phyloP scores from a whole-genome alignment of 352 stramenopile genomes.

The Halophytophthora batemanensis region DNA sequence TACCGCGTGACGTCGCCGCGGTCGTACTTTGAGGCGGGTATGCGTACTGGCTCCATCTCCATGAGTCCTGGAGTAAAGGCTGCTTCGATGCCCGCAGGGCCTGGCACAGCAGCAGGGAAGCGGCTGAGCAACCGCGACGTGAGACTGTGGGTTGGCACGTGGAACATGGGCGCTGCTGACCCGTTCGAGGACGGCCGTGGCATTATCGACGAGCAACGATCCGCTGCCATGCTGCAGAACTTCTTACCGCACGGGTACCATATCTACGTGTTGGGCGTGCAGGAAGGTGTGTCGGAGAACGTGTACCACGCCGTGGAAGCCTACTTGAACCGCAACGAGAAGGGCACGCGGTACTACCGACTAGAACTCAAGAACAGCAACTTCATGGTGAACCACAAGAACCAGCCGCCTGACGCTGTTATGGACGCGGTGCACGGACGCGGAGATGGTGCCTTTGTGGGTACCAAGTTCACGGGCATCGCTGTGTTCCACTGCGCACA shows the following conservation, averaged over 20 bases:
- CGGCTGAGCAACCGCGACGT: constrained; percentile 47
- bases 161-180: constrained; percentile 85
- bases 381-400: constrained; percentile 65
- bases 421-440: constrained; percentile 80
- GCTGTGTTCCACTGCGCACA: constrained; percentile 67
- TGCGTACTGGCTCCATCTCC: constrained; percentile 44
- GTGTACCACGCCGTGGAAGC: constrained; percentile 78
- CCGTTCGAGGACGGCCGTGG: constrained; percentile 69
- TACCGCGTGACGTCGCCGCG: constrained; percentile 52
- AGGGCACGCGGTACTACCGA: constrained; percentile 56
- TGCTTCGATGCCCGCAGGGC: constrained; percentile 3
- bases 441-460: constrained; percentile 78
- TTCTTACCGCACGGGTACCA: constrained; percentile 81
- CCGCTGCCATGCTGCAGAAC: constrained; percentile 63
- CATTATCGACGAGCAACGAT: constrained; percentile 75
- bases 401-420: constrained; percentile 55
- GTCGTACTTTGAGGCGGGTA: constrained; percentile 57
- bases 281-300: constrained; percentile 85
- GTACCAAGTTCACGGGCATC: constrained; percentile 84
- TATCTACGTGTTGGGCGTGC: constrained; percentile 82
- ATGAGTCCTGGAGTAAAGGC: constrained; percentile 16
- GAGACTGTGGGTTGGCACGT: constrained; percentile 80
- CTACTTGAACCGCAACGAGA: constrained; percentile 74
- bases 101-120: constrained; percentile 29
- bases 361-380: constrained; percentile 77